phyloP scores from a whole-genome alignment of 2,329 filamentous ascomycete species.

The Teratosphaeria pseudoeucalypti region DNA sequence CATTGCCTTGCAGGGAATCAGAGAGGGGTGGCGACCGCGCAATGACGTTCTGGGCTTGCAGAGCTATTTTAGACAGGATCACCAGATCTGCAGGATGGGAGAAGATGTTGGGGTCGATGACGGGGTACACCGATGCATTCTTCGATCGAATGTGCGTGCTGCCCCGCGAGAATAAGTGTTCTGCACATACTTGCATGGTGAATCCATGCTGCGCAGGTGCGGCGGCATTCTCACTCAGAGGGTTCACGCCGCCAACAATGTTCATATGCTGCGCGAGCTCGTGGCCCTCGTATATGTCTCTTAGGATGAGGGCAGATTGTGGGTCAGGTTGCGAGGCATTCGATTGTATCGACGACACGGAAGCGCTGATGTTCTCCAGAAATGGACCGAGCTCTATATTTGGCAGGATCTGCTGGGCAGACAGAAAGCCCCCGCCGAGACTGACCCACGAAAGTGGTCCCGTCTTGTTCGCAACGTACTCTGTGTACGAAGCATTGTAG shows the following conservation, averaged over 20 bases:
- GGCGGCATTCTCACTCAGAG: conserved; percentile 15
- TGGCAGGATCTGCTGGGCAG: conserved; percentile 4
- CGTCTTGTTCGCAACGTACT: conserved; percentile 9
- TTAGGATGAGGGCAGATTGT: conserved; percentile 5
- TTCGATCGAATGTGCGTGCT: conserved; percentile 27
- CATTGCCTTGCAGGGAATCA: conserved; percentile 26
- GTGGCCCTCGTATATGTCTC: conserved; percentile 10
- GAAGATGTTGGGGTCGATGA: conserved; percentile 17
- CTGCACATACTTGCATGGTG: conserved; percentile 46
- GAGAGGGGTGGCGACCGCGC: conserved; percentile 8
- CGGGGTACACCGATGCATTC: conserved; percentile 10
- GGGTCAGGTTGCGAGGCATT: background rate
- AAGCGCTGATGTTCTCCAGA: background rate
- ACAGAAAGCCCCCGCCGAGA: conserved; percentile 23
- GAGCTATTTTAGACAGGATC: conserved; percentile 10
- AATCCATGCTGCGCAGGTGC: conserved; percentile 9
- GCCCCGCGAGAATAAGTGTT: conserved; percentile 38
- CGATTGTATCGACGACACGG: conserved; percentile 3
- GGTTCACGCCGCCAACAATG: conserved; percentile 15
- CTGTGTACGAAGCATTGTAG: conserved; percentile 4
- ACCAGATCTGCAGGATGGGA: conserved; percentile 40
- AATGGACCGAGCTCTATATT: background rate
- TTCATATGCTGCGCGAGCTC: conserved; percentile 13
- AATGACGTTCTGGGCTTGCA: conserved; percentile 8
- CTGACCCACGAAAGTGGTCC: conserved; percentile 8